These are phyloP conservation scores for Sporothrix brunneoviolacea DNA, from an alignment of 2,329 filamentous ascomycete genomes.

Conservation along the genomic window DNA sequence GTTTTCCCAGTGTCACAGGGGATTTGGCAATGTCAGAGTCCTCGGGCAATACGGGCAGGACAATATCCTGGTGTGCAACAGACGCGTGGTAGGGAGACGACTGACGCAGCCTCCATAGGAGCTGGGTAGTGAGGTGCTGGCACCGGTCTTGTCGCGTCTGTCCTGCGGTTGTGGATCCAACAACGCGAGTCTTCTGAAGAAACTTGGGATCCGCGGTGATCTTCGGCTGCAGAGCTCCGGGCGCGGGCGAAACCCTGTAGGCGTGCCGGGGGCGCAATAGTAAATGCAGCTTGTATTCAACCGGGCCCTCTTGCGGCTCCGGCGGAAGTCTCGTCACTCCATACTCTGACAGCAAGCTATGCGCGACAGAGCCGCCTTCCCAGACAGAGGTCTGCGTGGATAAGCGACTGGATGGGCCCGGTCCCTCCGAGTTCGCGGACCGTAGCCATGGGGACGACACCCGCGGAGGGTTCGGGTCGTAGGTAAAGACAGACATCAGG, in stretches of 20 bases:
- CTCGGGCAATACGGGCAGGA: constrained; percentile 65
- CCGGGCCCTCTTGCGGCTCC: constrained; percentile 89
- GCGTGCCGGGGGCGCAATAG: constrained; percentile 70
- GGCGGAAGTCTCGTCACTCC: constrained; percentile 72
- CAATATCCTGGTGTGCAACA: constrained; percentile 60
- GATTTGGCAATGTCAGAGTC: constrained; percentile 41
- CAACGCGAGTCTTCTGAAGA: constrained; percentile 20
- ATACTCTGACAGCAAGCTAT: constrained; percentile 50
- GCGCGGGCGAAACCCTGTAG: constrained; percentile 59
- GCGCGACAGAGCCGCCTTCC: constrained; percentile 19
- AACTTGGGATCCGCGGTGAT: constrained; percentile 23
- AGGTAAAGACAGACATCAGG: constrained; percentile 89
- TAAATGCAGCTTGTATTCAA: constrained; percentile 93
- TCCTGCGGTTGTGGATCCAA: constrained; percentile 26
- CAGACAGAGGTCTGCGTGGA: constrained; percentile 20
- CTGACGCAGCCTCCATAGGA: constrained; percentile 91
- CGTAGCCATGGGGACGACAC: constrained; percentile 87
- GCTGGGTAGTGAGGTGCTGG: constrained; percentile 87
- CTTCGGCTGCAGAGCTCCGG: constrained; percentile 27
- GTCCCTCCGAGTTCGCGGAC: constrained; percentile 32
- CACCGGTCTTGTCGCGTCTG: constrained; percentile 77
- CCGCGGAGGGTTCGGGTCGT: constrained; percentile 77
- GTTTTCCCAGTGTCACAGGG: constrained; percentile 45
- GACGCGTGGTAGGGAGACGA: constrained; percentile 86
- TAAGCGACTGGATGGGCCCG: background rate